Percentiles rank a stretch among this genome's conserved stretches.
Conservation (phyloP, 495 filamentous ascomycete genomes). For the Glutinoglossum americanum region DNA sequence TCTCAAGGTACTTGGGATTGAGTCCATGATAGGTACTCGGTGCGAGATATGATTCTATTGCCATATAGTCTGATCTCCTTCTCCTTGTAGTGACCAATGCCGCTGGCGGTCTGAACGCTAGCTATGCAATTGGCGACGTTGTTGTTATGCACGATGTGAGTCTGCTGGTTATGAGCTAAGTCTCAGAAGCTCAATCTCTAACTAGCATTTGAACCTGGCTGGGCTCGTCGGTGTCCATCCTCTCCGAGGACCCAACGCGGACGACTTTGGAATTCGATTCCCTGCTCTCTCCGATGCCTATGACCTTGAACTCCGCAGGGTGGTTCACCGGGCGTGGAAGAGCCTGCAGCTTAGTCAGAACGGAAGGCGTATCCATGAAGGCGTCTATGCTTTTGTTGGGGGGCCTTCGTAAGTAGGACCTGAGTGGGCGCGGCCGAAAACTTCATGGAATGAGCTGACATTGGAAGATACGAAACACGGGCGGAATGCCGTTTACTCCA, state of each 20-base stretch:
- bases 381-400: conserved; percentile 52
- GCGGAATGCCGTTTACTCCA: conserved; percentile 57
- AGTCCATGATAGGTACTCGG: conserved; percentile 36
- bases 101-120: conserved; percentile 47
- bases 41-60: conserved; percentile 4
- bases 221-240: conserved; percentile 49
- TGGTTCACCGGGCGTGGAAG: conserved; percentile 39
- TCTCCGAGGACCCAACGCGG: conserved; percentile 46
- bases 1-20: conserved; percentile 43
- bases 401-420: conserved; percentile 37
- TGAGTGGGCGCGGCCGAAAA: not conserved
- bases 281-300: conserved; percentile 57
- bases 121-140: conserved; percentile 51
- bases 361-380: conserved; percentile 39
- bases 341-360: conserved; percentile 20
- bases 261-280: conserved; percentile 48
- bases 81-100: conserved; percentile 43
- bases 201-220: conserved; percentile 52
- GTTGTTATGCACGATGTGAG: conserved; percentile 49
- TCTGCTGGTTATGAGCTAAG: not conserved
- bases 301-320: conserved; percentile 41
- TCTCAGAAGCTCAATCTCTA: conserved; percentile 3
- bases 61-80: not conserved
- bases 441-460: not conserved
- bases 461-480: conserved; percentile 45